Evolutionary conservation across 768 basidiomycete genomes (phyloP).

Genomic region (Tremella mesenterica): DNA sequence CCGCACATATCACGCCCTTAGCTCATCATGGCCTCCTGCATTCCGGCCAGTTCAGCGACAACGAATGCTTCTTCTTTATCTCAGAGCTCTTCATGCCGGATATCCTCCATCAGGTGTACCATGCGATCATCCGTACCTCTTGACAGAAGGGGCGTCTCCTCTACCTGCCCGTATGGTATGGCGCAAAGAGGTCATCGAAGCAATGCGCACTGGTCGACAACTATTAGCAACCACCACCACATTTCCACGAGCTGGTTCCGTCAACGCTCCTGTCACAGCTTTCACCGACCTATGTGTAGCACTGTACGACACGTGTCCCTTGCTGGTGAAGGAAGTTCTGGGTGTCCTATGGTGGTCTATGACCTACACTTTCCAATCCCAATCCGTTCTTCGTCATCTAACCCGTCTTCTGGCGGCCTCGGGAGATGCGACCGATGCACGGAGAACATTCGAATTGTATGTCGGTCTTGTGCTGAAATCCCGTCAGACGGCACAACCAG

Average conservation of each 20-base stretch:
- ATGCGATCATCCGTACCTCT: constrained; percentile 23
- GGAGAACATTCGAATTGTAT: constrained; percentile 70
- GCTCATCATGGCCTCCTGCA: constrained; percentile 62
- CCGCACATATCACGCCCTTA: constrained; percentile 41
- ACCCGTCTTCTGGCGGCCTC: constrained; percentile 61
- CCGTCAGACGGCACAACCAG: constrained; percentile 53
- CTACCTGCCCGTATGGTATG: constrained; percentile 46
- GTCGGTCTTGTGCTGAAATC: constrained; percentile 76
- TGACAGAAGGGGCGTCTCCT: constrained; percentile 11
- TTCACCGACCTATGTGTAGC: constrained; percentile 54
- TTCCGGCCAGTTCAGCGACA: constrained; percentile 72
- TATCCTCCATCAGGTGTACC: constrained; percentile 15
- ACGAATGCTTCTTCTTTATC: constrained; percentile 59
- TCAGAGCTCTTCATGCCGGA: constrained; percentile 56
- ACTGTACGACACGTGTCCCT: constrained; percentile 10
- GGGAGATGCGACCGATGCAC: constrained; percentile 40
- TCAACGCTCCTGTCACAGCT: constrained; percentile 69
- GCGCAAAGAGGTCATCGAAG: constrained; percentile 57
- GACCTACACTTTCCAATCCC: constrained; percentile 85
- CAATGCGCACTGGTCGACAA: constrained; percentile 63
- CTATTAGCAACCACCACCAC: constrained; percentile 60
- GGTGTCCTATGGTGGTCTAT: constrained; percentile 90
- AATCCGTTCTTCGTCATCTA: constrained; percentile 75
- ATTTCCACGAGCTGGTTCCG: constrained; percentile 74
- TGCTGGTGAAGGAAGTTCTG: constrained; percentile 14